Evolutionary conservation across 164 flowering plant species (phyloP), one percentile per base, ranked within the genome.

Genomic region (Magnolia kwangsiensis): DNA sequence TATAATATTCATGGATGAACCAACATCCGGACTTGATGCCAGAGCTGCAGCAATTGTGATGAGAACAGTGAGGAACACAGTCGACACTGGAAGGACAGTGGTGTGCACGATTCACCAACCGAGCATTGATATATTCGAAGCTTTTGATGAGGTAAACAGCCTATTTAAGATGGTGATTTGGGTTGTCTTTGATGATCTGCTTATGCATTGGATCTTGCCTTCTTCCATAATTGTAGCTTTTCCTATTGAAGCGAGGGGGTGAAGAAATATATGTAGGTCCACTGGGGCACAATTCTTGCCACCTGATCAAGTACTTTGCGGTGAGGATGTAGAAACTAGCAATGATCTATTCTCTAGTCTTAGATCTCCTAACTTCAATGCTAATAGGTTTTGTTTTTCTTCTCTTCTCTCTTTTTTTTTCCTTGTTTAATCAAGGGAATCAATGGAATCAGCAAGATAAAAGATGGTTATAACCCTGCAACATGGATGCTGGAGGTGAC

Each of bases 61-160:
- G 88, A 85, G 90, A 83, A 80, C 88, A 0, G 90, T 87, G 8
- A 81, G 89, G 74, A 85, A 81, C 72, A 85, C 86, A 0, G 89
- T 84, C 8, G 87, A 87, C 77, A 84, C 89, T 3, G 89, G 89
- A 72, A 81, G 89, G 78, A 84, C 89, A 14, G 87, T 86, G 1
- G 84, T 86, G n/a, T 86, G 89, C 80, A 86, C 89, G 24, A 86
- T 86, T 68, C 89, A 86, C 73, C 89, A 86, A 74, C 89, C 89
- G 51, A 84, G 89, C 76, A 81, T 86, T 65, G 89, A 86, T 75
- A 86, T 84, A 71, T 87, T 87, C 71, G 87, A 87, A 78, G 74
- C 88, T 16, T 85, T 87, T 18, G 87, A 85, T 79, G 90, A 87
- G 90, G 90, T 84, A 14, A 10, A 20, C 61, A 55, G 16, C 13